These are phyloP conservation scores for Spathaspora boniae DNA, from an alignment of 805 yeast species.

Conservation along the genomic window DNA sequence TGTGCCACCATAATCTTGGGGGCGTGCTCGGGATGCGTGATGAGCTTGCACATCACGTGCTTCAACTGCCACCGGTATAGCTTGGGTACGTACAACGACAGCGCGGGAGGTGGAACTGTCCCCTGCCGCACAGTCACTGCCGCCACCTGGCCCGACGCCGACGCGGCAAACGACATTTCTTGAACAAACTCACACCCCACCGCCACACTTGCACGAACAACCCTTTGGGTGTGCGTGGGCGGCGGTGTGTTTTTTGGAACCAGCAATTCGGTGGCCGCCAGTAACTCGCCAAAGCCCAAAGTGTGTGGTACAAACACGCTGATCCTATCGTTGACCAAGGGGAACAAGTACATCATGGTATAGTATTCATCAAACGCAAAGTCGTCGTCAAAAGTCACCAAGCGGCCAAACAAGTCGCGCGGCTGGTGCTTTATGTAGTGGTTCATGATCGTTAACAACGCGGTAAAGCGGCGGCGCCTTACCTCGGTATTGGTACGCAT, in stretches of 20 bases:
- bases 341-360: conserved; percentile 29
- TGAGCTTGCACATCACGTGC: conserved; percentile 1
- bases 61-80: background rate
- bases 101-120: background rate
- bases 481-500: background rate
- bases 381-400: conserved; percentile 2
- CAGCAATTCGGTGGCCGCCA: background rate
- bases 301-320: conserved; percentile 25
- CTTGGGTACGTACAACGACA: background rate
- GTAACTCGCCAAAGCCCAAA: conserved; percentile 13
- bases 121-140: no score
- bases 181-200: no score
- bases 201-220: no score
- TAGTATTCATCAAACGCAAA: conserved; percentile 25
- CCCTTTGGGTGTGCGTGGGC: no score
- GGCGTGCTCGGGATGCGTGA: background rate
- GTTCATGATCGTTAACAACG: conserved; percentile 3
- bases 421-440: conserved; percentile 1
- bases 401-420: conserved; percentile 8
- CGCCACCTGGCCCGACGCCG: no score
- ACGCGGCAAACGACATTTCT: no score
- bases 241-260: no score
- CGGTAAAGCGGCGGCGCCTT: background rate
- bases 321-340: conserved; percentile 20
- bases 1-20: conserved; percentile 6